Conservation (phyloP, 106 monocot species). For the Platanthera guangdongensis region DNA sequence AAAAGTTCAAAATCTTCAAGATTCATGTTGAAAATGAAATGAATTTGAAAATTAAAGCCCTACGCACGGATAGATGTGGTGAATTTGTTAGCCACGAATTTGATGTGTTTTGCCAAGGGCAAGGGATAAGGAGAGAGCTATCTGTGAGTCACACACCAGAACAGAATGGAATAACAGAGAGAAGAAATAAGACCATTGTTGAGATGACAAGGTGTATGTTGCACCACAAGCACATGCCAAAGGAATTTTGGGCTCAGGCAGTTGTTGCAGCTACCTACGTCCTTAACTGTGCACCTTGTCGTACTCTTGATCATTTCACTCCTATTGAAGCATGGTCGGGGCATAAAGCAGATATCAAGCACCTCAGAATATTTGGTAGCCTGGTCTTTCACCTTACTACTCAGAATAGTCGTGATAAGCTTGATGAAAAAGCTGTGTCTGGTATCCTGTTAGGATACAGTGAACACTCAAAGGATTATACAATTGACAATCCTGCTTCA, state of each 20-base stretch:
- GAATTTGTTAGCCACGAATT: background rate
- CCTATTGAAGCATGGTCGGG: background rate
- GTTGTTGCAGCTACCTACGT: background rate
- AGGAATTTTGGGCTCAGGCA: background rate
- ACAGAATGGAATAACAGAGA: constrained; percentile 9
- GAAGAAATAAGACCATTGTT: background rate
- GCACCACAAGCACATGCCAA: background rate
- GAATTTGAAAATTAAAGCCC: background rate
- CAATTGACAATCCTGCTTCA: background rate
- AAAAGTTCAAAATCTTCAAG: background rate
- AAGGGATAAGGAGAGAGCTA: background rate
- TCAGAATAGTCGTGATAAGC: background rate
- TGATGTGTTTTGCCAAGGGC: background rate
- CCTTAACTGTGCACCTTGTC: background rate
- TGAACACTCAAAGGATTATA: constrained; percentile 1
- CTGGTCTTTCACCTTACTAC: background rate
- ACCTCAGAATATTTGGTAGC: constrained; percentile 10
- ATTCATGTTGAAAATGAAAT: background rate
- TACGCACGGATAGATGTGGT: background rate
- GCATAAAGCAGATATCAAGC: background rate
- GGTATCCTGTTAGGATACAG: background rate
- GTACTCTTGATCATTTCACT: background rate
- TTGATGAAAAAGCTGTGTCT: background rate
- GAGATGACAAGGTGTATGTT: constrained; percentile 2
- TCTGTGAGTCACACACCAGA: background rate